Evolutionary conservation across 2,329 filamentous ascomycete species (phyloP).

Genomic region (Colletotrichum lini): DNA sequence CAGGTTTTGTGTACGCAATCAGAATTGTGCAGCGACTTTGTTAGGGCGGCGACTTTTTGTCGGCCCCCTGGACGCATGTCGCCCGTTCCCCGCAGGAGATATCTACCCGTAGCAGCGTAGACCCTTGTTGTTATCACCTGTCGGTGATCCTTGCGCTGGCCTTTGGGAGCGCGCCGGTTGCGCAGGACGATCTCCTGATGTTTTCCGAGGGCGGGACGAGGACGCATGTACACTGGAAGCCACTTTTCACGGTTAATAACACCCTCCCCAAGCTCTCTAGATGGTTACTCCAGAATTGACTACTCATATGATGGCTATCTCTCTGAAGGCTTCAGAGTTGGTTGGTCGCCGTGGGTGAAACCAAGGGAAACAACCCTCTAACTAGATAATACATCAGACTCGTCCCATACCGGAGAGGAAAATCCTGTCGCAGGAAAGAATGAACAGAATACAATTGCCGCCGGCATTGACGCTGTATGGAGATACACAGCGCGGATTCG

Average conservation of each 20-base stretch:
- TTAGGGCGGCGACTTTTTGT: slow-evolving; percentile 16
- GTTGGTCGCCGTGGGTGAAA: too few relatives aligned
- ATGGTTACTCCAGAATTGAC: too few relatives aligned
- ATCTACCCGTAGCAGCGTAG: slow-evolving; percentile 24
- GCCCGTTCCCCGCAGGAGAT: slow-evolving; percentile 33
- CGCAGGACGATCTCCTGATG: not conserved
- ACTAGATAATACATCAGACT: too few relatives aligned
- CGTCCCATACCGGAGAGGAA: too few relatives aligned
- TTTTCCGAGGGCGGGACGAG: slow-evolving; percentile 7
- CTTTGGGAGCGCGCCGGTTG: slow-evolving; percentile 12
- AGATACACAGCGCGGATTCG: not conserved
- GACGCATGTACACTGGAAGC: too few relatives aligned
- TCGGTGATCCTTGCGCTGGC: not conserved
- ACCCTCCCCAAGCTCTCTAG: too few relatives aligned
- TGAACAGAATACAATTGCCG: too few relatives aligned
- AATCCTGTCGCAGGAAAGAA: too few relatives aligned
- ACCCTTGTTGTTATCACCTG: slow-evolving; percentile 5
- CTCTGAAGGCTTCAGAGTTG: too few relatives aligned
- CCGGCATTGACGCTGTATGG: not conserved
- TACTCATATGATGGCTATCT: too few relatives aligned
- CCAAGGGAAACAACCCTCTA: too few relatives aligned
- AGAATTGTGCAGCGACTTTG: not conserved
- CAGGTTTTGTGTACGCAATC: not conserved
- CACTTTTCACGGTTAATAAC: too few relatives aligned
- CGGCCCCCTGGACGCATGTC: not conserved